Evolutionary conservation across 2,329 filamentous ascomycete species (phyloP).

Genomic region (Neonectria faginata): DNA sequence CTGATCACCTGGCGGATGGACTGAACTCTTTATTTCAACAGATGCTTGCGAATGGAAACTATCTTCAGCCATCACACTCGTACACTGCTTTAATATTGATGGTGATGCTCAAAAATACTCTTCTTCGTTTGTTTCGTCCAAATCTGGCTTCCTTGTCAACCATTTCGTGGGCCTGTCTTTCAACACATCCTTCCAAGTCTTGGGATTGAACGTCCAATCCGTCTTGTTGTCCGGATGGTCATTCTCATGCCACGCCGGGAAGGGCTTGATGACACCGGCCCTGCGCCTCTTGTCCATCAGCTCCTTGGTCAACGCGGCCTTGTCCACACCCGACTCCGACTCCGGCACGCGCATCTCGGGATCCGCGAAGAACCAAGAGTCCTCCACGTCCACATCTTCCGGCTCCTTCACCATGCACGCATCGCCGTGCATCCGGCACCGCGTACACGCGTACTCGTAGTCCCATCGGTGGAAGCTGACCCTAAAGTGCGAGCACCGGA

Average conservation of each 20-base stretch:
- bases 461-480: slow-evolving; percentile 39
- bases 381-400: slow-evolving; percentile 64
- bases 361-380: slow-evolving; percentile 19
- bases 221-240: slow-evolving; percentile 2
- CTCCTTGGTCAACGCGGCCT: slow-evolving; percentile 18
- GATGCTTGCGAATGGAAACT: neutral
- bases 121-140: neutral
- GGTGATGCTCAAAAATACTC: neutral
- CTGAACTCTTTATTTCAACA: neutral
- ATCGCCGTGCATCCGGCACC: slow-evolving; percentile 42
- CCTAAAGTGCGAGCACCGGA: slow-evolving; percentile 42
- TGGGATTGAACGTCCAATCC: slow-evolving; percentile 19
- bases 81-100: neutral
- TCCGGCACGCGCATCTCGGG: slow-evolving; percentile 2
- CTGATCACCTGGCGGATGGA: neutral
- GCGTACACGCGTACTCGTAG: slow-evolving; percentile 49
- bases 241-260: slow-evolving; percentile 37
- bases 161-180: slow-evolving; percentile 18
- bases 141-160: neutral
- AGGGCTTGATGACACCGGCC: slow-evolving; percentile 7
- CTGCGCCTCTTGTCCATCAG: slow-evolving; percentile 1
- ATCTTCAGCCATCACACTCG: too few relatives aligned
- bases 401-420: slow-evolving; percentile 58
- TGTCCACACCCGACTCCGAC: neutral
- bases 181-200: slow-evolving; percentile 34